Evolutionary conservation across 306 rosid species (phyloP), one percentile per base, ranked within the genome.

Genomic region (Quercus suber): DNA sequence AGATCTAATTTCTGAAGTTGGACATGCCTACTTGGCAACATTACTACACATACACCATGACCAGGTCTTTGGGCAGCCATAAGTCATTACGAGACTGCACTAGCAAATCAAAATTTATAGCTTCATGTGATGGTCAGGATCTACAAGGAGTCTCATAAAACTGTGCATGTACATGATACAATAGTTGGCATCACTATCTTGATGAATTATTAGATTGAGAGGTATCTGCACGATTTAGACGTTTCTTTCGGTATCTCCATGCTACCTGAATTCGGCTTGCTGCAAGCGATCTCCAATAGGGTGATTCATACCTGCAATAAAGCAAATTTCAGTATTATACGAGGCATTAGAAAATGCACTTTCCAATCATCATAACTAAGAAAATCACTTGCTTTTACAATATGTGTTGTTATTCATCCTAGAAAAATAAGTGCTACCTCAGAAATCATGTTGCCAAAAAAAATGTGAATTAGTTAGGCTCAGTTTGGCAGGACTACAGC

Each of bases 261-360:
- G 94, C 89, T 52, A 91, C 96, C 78, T 91, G 97, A 82, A 93
- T 91, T 69, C 88, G 86, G 8, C 58, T 68, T 57, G 96, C 92
- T 5, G 94, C 97, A 45, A 87, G 81, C 61, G 87, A 56, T 80
- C 93, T 89, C 98, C 94, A 93, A 74, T 91, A 91, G 10, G 88
- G 92, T 53, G 96, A 93, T 75, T 93, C 94, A 69, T 88, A 92
- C 92, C 96, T 92, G 73, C 41, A 31, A 73, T 49, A 17, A 43
- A 35, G 19, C 21, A 49, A 10, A 43, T 71, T 31, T 55, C 78
- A 37, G 5, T 37, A 12, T 13, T 5, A 21, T 0, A 21, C 19
- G 20, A 23, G 43, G 41, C 33, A 69, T 49, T 67, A 9, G 41
- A 35, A 45, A 67, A 67, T 64, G 21, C 70, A 3, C 70, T 64